Conservation (phyloP, 257 asterid genomes). For the Catharanthus roseus region DNA sequence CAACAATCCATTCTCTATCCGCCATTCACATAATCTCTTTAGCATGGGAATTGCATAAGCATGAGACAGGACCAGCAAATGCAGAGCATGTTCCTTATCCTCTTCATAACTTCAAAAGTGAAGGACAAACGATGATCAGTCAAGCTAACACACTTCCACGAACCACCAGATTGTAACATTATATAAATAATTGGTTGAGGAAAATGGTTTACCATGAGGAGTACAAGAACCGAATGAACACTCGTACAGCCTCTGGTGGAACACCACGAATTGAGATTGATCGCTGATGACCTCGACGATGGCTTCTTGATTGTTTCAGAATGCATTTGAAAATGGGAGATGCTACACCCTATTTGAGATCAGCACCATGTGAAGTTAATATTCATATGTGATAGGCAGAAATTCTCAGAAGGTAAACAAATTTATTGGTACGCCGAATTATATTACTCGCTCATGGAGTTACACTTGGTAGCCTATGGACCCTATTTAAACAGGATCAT, state of each 20-base stretch:
- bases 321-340: constrained; percentile 74
- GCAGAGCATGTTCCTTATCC: constrained; percentile 55
- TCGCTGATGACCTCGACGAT: constrained; percentile 22
- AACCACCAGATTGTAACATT: background rate
- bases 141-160: background rate
- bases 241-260: constrained; percentile 73
- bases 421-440: background rate
- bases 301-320: constrained; percentile 33
- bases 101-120: constrained; percentile 66
- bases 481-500: background rate
- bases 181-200: background rate
- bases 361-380: background rate
- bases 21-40: constrained; percentile 50
- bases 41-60: constrained; percentile 55
- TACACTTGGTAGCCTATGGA: background rate
- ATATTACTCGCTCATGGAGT: background rate
- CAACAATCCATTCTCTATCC: constrained; percentile 53
- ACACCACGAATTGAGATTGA: constrained; percentile 62
- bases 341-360: constrained; percentile 52
- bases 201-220: constrained; percentile 59
- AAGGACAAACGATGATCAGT: background rate
- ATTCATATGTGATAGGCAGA: background rate
- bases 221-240: constrained; percentile 66
- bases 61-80: constrained; percentile 66
- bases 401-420: background rate